phyloP scores from a whole-genome alignment of 2,329 filamentous ascomycete genomes.

The Aspergillus pseudonomiae region DNA sequence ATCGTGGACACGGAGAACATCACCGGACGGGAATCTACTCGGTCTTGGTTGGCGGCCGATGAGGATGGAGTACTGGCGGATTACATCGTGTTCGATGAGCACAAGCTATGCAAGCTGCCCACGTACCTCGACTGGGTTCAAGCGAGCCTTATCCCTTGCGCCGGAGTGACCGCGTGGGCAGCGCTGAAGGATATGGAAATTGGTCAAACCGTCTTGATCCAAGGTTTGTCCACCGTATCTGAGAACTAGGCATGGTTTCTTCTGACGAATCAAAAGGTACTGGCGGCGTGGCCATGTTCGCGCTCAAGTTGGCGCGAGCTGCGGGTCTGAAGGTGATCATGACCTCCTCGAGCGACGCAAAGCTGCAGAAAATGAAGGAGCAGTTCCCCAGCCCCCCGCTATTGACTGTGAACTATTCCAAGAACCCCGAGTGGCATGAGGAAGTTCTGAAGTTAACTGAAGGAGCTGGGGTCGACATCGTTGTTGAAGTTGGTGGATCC shows the following conservation, averaged over 20 bases:
- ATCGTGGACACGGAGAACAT: slow-evolving; percentile 46
- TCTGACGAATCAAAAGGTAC: slow-evolving; percentile 30
- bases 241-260: not conserved
- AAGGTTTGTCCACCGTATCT: slow-evolving; percentile 34
- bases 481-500: slow-evolving; percentile 46
- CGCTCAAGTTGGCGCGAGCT: slow-evolving; percentile 37
- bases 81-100: slow-evolving; percentile 47
- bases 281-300: slow-evolving; percentile 40
- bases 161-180: slow-evolving; percentile 51
- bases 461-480: slow-evolving; percentile 40
- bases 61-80: slow-evolving; percentile 49
- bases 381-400: slow-evolving; percentile 28
- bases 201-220: slow-evolving; percentile 49
- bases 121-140: slow-evolving; percentile 40
- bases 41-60: slow-evolving; percentile 50
- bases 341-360: slow-evolving; percentile 41
- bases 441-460: slow-evolving; percentile 37
- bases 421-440: slow-evolving; percentile 34
- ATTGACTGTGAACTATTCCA: slow-evolving; percentile 37
- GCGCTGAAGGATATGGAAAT: slow-evolving; percentile 45
- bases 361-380: slow-evolving; percentile 33
- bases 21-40: slow-evolving; percentile 38
- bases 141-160: slow-evolving; percentile 46
- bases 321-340: slow-evolving; percentile 41
- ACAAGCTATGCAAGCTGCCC: slow-evolving; percentile 40